phyloP scores from a whole-genome alignment of 352 stramenopile species.

The Phytophthora crassamura region DNA sequence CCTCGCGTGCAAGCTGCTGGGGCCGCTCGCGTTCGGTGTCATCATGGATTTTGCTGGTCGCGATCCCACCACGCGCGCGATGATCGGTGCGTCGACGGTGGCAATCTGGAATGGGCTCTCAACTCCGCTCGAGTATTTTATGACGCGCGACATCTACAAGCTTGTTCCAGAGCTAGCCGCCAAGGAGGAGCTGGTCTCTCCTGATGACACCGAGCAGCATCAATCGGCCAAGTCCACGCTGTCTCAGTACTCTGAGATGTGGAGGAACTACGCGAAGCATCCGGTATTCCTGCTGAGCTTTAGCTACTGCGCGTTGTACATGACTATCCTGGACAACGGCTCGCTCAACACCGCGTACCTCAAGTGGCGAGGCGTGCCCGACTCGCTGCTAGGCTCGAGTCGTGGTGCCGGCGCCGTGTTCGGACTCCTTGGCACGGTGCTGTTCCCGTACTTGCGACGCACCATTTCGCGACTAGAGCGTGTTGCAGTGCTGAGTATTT shows the following conservation, averaged over 20 bases:
- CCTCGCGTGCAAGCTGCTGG: constrained; percentile 77
- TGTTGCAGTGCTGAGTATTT: constrained; percentile 64
- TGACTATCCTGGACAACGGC: constrained; percentile 63
- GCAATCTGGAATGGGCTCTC: constrained; percentile 85
- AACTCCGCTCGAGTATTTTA: constrained; percentile 77
- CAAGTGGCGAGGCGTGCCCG: constrained; percentile 64
- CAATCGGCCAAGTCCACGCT: constrained; percentile 12
- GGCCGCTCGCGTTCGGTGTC: constrained; percentile 73
- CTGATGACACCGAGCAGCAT: constrained; percentile 17
- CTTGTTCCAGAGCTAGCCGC: constrained; percentile 54
- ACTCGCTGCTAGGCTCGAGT: constrained; percentile 50
- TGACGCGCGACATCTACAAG: constrained; percentile 75
- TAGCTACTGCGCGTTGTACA: constrained; percentile 60
- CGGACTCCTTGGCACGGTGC: constrained; percentile 57
- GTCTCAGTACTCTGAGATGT: constrained; percentile 42
- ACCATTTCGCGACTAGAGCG: constrained; percentile 44
- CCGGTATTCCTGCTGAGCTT: constrained; percentile 65
- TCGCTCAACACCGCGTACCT: constrained; percentile 70
- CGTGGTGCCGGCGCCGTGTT: constrained; percentile 55
- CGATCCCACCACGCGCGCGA: constrained; percentile 66
- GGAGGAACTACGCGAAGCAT: constrained; percentile 49
- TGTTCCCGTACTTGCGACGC: constrained; percentile 49
- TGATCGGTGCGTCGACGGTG: constrained; percentile 68
- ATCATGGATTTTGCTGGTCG: constrained; percentile 81
- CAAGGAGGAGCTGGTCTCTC: constrained; percentile 34